Base-by-base conservation (phyloP, 495 filamentous ascomycete species). In the Penicillium salamii region DNA sequence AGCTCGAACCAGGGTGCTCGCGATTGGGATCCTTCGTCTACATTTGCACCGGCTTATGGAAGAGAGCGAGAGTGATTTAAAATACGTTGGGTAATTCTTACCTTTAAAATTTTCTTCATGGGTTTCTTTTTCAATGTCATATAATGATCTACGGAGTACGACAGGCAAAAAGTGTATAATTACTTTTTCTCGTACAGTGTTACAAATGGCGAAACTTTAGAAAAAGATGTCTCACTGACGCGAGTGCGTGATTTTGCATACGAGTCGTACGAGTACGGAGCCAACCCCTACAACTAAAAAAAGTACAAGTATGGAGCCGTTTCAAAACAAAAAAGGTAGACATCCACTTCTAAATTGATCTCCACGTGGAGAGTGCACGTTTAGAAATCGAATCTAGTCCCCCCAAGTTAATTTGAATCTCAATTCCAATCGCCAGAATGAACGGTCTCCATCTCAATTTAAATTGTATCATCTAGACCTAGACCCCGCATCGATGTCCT, bases 21-120 rank as follows among this genome's bases (percentile, higher is more conserved):
- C 19, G 67, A 67, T 2, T 77, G 74, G 74, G 70, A 75, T 48
- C 70, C 68, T 0, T 49, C 63, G 21, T 20, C 65, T 13, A 70
- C 67, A 0, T 77, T 69, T 65, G 73, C 73, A 7, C 59, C 33
- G 15, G 59, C 55, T 1, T 41, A 58, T 35, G 23, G 15, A 7
- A 18, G 13, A 29, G 44, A 46, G 14, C 7, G 19, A 45, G 31
- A 36, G 13, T 40, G 12, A 40, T 44, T 52, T 38, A 42, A 45
- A 50, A 44, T 57, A 55, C 31, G 23, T 47, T 40, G 49, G 50
- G 23, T 44, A 26, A 14, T 18, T 8, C 15, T 36, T 35, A 43
- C 29, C 42, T 7, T 11, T 11, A 32, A 32, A 32, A 32, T 7
- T 32, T 32, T 12, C 29, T 11, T 3, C n/a, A n/a, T n/a, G n/a